Base-by-base conservation (phyloP, 2,329 filamentous ascomycete species). In the Escovopsis sp. region DNA sequence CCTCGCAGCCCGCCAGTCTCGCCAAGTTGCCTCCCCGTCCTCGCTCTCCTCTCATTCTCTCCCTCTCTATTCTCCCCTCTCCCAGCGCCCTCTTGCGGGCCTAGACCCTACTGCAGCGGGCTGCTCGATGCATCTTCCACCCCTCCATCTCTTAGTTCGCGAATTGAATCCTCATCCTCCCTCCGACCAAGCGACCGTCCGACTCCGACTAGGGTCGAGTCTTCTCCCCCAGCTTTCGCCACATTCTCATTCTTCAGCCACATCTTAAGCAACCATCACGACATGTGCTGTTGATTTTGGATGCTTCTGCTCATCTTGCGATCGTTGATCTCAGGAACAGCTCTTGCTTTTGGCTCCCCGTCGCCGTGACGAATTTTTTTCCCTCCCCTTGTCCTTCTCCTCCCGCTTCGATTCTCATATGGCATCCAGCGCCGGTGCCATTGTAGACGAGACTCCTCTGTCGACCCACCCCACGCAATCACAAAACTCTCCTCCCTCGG, bases 351-450 rank as follows among this genome's bases (percentile, higher is more conserved):
- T 32, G 38, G 29, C 31, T 38, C 17, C 35, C 35, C 25, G 33
- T 32, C 31, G 35, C 33, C 33, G 23, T 28, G 14, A 34, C 27
- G 16, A n/a, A n/a, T n/a, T n/a, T n/a, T 36, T 26, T 31, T 17
- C 29, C 19, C 14, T 14, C 18, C 33, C 27, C 28, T n/a, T n/a
- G n/a, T n/a, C n/a, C n/a, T n/a, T n/a, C 17, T 31, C 28, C 11
- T 15, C 17, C 13, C 14, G 3, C 11, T 15, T 31, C 28, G 17
- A 33, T 42, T 21, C 31, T 35, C 35, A 47, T 59, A 73, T 73
- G 68, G 65, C 66, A 54, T 66, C 68, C 45, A 65, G 68, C 50
- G 61, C 64, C 48, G 64, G 60, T 50, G 57, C 61, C 47, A 60
- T 69, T 53, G 63, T 65, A 55, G 65, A 65, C 46, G 65, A 69